These are phyloP conservation scores for Cercospora sp. DNA, from an alignment of 2,329 filamentous ascomycete species.

Conservation along the genomic window DNA sequence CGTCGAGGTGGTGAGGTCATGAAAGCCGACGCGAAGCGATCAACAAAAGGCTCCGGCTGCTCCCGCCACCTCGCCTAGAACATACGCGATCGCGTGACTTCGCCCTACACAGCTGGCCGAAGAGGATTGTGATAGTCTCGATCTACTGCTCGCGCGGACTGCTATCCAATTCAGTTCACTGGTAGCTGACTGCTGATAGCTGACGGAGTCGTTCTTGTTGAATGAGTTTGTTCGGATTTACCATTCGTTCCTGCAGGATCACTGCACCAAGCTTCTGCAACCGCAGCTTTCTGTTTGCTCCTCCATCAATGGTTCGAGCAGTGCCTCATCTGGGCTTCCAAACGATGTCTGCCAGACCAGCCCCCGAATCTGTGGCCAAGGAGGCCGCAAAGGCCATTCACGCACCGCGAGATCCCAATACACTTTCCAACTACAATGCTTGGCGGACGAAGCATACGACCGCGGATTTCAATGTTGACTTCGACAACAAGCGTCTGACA, in stretches of 20 bases:
- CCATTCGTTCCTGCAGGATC: conserved; percentile 14
- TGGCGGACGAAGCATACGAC: conserved; percentile 83
- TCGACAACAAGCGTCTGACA: conserved; percentile 71
- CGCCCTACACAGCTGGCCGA: neutral
- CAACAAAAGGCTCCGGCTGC: conserved; percentile 12
- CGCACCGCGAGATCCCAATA: conserved; percentile 69
- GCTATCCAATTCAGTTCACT: neutral
- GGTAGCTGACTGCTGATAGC: neutral
- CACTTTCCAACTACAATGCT: conserved; percentile 84
- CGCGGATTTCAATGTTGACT: conserved; percentile 79
- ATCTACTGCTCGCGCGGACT: neutral
- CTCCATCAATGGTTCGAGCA: conserved; percentile 17
- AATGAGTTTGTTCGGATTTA: conserved; percentile 19
- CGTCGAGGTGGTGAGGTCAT: conserved; percentile 15
- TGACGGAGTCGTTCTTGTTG: neutral
- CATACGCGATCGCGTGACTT: conserved; percentile 2
- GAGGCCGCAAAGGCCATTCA: conserved; percentile 38
- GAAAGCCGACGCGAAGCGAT: conserved; percentile 12
- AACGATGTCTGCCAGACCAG: conserved; percentile 33
- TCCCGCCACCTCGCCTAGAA: neutral
- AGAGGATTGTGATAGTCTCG: neutral
- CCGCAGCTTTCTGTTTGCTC: conserved; percentile 1
- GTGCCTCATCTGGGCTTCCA: conserved; percentile 10
- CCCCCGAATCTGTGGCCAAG: conserved; percentile 29
- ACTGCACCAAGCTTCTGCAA: neutral